Conservation (phyloP, 2,329 filamentous ascomycete genomes). For the Fusarium foetens region DNA sequence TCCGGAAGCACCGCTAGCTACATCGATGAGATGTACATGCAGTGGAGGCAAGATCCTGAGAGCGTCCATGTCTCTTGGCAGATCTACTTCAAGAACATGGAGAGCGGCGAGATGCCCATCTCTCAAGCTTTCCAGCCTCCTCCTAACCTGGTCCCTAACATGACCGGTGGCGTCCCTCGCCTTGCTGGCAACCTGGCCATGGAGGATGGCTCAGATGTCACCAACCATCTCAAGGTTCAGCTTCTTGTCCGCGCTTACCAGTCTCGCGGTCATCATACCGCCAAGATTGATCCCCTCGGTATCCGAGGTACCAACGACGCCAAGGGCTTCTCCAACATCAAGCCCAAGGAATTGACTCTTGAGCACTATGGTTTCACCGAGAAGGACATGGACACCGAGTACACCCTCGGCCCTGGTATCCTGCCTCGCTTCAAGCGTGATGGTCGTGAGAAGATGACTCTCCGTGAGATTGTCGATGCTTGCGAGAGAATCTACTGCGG, state of each 20-base stretch:
- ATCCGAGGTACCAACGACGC: conserved; percentile 73
- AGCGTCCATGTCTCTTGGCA: conserved; percentile 99
- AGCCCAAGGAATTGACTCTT: conserved; percentile 91
- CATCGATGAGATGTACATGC: conserved; percentile 99
- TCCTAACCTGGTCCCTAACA: conserved; percentile 86
- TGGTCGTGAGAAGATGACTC: conserved; percentile 91
- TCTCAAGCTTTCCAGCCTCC: conserved; percentile 97
- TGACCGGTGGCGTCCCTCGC: conserved; percentile 79
- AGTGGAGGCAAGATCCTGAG: conserved; percentile 92
- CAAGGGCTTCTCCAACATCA: conserved; percentile 85
- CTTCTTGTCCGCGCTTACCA: conserved; percentile 97
- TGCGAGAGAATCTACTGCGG: conserved; percentile 98
- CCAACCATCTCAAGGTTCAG: conserved; percentile 98
- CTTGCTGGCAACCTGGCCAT: conserved; percentile 76
- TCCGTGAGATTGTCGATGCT: conserved; percentile 90
- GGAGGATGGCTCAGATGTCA: conserved; percentile 81
- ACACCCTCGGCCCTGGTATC: conserved; percentile 92
- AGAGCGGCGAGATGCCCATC: conserved; percentile 96
- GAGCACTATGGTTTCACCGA: conserved; percentile 96
- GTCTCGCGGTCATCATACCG: conserved; percentile 97
- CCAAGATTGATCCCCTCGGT: conserved; percentile 93
- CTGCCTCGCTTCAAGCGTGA: conserved; percentile 92
- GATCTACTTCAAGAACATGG: conserved; percentile 99
- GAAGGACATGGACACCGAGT: conserved; percentile 92
- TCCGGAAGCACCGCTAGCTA: conserved; percentile 98